A percentile compares a stretch with the other conserved stretches of the same genome.
These are phyloP conservation scores for Fusarium liriodendri DNA, from an alignment of 2,329 filamentous ascomycete genomes.

Conservation along the genomic window DNA sequence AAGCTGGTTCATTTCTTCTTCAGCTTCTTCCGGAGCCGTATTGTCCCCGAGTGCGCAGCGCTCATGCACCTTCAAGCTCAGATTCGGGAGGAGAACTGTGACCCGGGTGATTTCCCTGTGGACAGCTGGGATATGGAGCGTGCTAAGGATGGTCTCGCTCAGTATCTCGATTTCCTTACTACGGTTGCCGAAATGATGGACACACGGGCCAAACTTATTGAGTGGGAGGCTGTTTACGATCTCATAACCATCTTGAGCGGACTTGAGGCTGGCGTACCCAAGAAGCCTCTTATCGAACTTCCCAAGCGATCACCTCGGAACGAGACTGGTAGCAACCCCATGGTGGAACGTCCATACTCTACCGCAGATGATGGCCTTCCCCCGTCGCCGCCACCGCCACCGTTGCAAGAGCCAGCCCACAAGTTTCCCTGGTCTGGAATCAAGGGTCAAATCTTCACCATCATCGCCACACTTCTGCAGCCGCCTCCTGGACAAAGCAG, in stretches of 20 bases:
- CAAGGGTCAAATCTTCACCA: constrained; percentile 92
- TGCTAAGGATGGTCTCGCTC: constrained; percentile 92
- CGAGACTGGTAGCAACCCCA: constrained; percentile 42
- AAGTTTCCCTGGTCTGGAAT: constrained; percentile 78
- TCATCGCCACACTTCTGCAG: constrained; percentile 89
- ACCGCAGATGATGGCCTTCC: constrained; percentile 44
- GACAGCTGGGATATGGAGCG: constrained; percentile 98
- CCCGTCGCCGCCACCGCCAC: constrained; percentile 54
- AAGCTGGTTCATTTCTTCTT: constrained; percentile 89
- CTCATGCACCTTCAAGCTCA: constrained; percentile 93
- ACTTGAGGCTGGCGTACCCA: constrained; percentile 87
- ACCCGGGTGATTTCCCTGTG: constrained; percentile 89
- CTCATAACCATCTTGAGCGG: constrained; percentile 88
- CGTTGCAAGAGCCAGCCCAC: constrained; percentile 71
- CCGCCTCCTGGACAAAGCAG: constrained; percentile 74
- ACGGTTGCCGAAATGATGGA: constrained; percentile 88
- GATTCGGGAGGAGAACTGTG: constrained; percentile 79
- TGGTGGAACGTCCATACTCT: constrained; percentile 75
- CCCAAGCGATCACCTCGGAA: constrained; percentile 46
- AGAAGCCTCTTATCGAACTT: constrained; percentile 73
- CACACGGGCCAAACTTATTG: constrained; percentile 85
- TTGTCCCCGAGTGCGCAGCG: constrained; percentile 94
- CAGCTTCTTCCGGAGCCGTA: constrained; percentile 89
- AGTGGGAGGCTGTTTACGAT: constrained; percentile 93
- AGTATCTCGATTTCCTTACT: constrained; percentile 93